phyloP scores from a whole-genome alignment of 2,329 filamentous ascomycete genomes.

The Pseudogymnoascus sp. region DNA sequence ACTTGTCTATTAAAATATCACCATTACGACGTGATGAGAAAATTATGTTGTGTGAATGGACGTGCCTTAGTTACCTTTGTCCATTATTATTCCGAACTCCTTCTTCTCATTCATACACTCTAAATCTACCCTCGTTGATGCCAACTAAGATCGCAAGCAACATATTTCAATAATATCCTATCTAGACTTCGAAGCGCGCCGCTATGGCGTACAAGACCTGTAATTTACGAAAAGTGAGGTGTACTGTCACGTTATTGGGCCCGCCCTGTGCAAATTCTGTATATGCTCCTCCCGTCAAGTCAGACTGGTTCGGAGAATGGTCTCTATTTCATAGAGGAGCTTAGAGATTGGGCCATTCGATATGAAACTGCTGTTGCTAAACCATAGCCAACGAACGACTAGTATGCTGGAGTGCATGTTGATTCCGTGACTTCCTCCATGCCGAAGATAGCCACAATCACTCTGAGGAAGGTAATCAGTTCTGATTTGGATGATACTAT shows the following conservation, averaged over 20 bases:
- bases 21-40: too few species aligned
- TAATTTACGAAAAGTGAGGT: background rate
- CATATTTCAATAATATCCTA: background rate
- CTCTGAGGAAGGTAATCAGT: constrained; percentile 16
- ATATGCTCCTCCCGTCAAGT: constrained; percentile 23
- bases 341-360: constrained; percentile 23
- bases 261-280: constrained; percentile 21
- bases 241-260: too few species aligned
- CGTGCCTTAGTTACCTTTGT: background rate
- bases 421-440: constrained; percentile 28
- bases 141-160: background rate
- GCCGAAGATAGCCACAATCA: constrained; percentile 12
- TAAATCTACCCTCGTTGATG: background rate
- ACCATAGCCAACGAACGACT: constrained; percentile 26
- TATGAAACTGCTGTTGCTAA: constrained; percentile 24
- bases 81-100: background rate
- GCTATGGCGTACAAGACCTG: background rate
- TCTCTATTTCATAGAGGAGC: constrained; percentile 26
- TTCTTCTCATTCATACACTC: background rate
- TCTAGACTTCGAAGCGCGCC: background rate
- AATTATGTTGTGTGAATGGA: too few species aligned
- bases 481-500: constrained; percentile 19
- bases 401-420: constrained; percentile 40
- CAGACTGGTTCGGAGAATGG: constrained; percentile 26
- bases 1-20: too few species aligned